phyloP scores from a whole-genome alignment of 2,329 filamentous ascomycete species.

The Thielaviopsis ethacetica region DNA sequence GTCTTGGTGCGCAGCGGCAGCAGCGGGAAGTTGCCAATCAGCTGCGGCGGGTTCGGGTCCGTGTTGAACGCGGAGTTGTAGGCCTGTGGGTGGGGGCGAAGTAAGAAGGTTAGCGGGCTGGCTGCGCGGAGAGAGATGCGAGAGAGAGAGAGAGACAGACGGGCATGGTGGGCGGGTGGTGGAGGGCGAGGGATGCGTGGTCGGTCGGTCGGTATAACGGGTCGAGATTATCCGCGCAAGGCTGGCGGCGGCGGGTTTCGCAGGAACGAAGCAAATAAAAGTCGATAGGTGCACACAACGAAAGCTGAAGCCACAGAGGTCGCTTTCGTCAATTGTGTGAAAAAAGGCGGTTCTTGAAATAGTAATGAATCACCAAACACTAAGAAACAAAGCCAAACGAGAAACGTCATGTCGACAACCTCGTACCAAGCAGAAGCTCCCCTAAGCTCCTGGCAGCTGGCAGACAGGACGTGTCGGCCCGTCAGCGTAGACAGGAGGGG shows the following conservation, averaged over 20 bases:
- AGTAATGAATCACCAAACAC: no score
- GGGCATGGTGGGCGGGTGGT: background rate
- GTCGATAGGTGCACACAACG: no score
- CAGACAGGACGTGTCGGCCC: background rate
- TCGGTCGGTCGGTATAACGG: no score
- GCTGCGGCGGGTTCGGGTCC: conserved; percentile 48
- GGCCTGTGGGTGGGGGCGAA: conserved; percentile 37
- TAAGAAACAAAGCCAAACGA: background rate
- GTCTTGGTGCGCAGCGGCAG: conserved; percentile 89
- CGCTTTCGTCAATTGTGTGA: no score
- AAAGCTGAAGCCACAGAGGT: no score
- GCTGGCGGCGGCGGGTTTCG: background rate
- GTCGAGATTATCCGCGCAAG: background rate
- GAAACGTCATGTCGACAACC: background rate
- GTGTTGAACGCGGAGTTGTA: conserved; percentile 95
- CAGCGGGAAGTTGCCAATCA: conserved; percentile 81
- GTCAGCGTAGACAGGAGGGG: no score
- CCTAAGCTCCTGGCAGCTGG: background rate
- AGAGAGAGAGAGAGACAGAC: background rate
- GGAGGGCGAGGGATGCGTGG: no score
- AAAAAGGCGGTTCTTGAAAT: no score
- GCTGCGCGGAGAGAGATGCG: background rate
- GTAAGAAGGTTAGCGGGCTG: background rate
- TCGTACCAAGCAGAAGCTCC: background rate
- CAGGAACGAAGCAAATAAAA: background rate